Evolutionary conservation across 225 moss, liverwort and hornwort genomes (phyloP), one percentile per base, ranked within the genome.

Genomic region (Pseudoscleropodium purum): DNA sequence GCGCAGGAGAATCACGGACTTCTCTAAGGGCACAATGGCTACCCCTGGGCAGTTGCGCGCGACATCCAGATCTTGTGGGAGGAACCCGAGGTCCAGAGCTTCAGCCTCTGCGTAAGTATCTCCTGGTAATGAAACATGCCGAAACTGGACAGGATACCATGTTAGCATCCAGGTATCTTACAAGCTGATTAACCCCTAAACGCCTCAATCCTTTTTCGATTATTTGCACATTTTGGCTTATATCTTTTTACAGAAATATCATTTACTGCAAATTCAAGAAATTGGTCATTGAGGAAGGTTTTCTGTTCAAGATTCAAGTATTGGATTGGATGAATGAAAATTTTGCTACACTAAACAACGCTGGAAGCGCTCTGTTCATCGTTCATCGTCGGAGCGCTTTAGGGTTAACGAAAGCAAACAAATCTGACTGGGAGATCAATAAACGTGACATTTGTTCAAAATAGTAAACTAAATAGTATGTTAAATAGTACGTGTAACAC

Each of bases 11-110:
- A 97, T 81, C 54, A 99, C 92, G 61, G 96, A 95, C 64, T 90
- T 94, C 82, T 97, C 96, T 10, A 90, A 79, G 49, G 94, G 91
- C 78, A 99, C 95, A 78, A 99, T 89, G 79, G 94, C 93, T 69
- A 95, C n/a, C 56, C 91, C 92, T 63, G 96, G 91, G 83, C 86
- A 90, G 82, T 89, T 88, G 75, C 90, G 91, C 12, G 95, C 85
- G 18, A 93, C 94, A 86, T 99, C 95, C 77, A 99, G 86, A 86
- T 95, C 96, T 88, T 81, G 92, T 26, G 97, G 95, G 87, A 94
- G 91, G 36, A 90, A 78, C 84, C 91, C 91, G 67, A 94, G 90
- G 90, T 94, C 95, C 49, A 94, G 64, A 39, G 95, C 76, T 82
- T 94, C 94, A 47, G 77, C 86, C 57, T 91, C 92, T 73, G 70